Evolutionary conservation across 495 filamentous ascomycete species (phyloP).

Genomic region (Tetracladium setigerum): DNA sequence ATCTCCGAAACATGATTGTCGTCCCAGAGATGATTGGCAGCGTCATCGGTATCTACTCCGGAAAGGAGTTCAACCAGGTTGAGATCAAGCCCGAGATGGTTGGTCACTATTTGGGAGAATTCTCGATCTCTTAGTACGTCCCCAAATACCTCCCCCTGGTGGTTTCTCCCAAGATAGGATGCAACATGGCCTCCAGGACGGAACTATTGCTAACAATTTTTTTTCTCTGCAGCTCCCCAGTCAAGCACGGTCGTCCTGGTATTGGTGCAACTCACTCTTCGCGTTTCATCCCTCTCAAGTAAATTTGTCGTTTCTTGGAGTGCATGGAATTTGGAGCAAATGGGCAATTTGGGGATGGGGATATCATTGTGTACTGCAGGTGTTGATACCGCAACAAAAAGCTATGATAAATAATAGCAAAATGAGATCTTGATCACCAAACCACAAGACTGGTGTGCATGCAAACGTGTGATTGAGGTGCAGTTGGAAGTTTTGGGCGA

Average conservation of each 20-base stretch:
- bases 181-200: too few relatives aligned
- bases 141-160: not conserved
- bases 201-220: conserved; percentile 27
- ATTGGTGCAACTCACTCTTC: conserved; percentile 99
- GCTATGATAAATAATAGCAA: too few relatives aligned
- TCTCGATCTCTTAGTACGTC: conserved; percentile 98
- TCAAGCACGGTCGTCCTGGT: conserved; percentile 99
- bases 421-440: too few relatives aligned
- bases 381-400: too few relatives aligned
- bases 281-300: conserved; percentile 99
- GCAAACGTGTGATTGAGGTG: too few relatives aligned
- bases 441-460: too few relatives aligned
- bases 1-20: conserved; percentile 98
- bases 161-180: too few relatives aligned
- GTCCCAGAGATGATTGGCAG: conserved; percentile 98
- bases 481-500: too few relatives aligned
- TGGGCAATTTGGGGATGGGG: not conserved
- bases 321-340: conserved; percentile 9
- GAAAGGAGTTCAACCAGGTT: conserved; percentile 99
- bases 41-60: conserved; percentile 98
- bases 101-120: conserved; percentile 97
- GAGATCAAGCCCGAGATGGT: conserved; percentile 99
- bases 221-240: conserved; percentile 70
- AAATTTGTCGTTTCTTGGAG: conserved; percentile 34
- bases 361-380: not conserved